Evolutionary conservation across 306 rosid genomes (phyloP).

Genomic region (barrel medic (Medicago truncatula)): DNA sequence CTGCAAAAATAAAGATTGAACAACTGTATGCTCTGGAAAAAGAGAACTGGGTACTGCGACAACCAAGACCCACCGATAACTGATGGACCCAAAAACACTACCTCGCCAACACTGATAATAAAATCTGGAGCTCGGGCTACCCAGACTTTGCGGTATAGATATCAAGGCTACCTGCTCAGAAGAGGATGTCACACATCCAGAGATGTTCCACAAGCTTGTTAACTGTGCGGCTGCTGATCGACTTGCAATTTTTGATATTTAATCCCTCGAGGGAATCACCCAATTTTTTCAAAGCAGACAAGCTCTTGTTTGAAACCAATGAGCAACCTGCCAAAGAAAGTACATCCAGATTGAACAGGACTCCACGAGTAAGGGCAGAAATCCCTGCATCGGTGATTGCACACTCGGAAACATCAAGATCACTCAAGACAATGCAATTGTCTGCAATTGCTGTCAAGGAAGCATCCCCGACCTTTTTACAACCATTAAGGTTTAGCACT

Average conservation of each 20-base stretch:
- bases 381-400: constrained; percentile 74
- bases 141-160: constrained; percentile 7
- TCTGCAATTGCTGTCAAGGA: constrained; percentile 70
- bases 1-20: constrained; percentile 64
- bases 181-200: constrained; percentile 85
- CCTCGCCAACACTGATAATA: constrained; percentile 28
- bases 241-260: constrained; percentile 76
- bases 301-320: constrained; percentile 63
- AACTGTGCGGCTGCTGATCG: constrained; percentile 59
- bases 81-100: constrained; percentile 86
- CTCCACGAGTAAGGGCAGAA: constrained; percentile 59
- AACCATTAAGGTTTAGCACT: constrained; percentile 73
- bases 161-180: constrained; percentile 46
- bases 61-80: constrained; percentile 73
- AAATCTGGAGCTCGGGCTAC: constrained; percentile 11
- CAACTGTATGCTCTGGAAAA: constrained; percentile 73
- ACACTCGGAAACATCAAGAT: constrained; percentile 80
- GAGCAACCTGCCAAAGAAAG: constrained; percentile 79
- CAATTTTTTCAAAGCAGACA: constrained; percentile 60
- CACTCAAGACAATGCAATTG: constrained; percentile 64
- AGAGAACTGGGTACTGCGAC: constrained; percentile 57
- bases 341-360: constrained; percentile 61
- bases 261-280: constrained; percentile 76
- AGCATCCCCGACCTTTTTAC: constrained; percentile 61
- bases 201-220: constrained; percentile 63